Evolutionary conservation across 768 basidiomycete species (phyloP).

Genomic region (Lyophyllum shimeji): DNA sequence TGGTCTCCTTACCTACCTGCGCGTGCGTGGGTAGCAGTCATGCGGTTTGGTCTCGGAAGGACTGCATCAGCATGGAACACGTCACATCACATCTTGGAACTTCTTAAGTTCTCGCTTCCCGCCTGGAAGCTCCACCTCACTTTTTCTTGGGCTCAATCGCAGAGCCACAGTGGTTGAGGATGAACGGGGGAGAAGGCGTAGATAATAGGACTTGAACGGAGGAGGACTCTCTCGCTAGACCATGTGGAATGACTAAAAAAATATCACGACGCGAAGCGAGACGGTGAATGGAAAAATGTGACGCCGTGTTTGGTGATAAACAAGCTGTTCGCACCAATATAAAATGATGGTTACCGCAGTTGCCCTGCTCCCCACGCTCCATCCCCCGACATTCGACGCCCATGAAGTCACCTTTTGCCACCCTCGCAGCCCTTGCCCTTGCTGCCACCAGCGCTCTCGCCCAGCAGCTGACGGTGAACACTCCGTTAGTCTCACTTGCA

Average conservation of each 20-base stretch:
- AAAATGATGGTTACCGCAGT: conserved; percentile 19
- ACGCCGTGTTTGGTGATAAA: conserved; percentile 25
- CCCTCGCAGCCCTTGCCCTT: conserved; percentile 39
- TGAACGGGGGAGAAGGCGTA: not conserved
- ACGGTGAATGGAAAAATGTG: conserved; percentile 7
- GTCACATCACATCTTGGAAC: conserved; percentile 7
- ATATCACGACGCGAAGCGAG: not conserved
- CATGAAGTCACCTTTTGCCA: conserved; percentile 49
- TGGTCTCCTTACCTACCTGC: conserved; percentile 49
- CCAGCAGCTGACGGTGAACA: conserved; percentile 51
- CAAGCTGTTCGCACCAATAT: conserved; percentile 15
- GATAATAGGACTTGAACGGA: not conserved
- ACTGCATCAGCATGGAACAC: conserved; percentile 1
- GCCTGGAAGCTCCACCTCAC: not conserved
- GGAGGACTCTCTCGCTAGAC: not conserved
- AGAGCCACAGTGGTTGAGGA: not conserved
- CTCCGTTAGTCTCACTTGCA: conserved; percentile 55
- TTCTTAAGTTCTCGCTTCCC: conserved; percentile 1
- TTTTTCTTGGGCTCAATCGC: not conserved
- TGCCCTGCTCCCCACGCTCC: conserved; percentile 26
- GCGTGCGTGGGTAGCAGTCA: conserved; percentile 23
- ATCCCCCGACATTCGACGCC: conserved; percentile 24
- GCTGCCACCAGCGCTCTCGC: conserved; percentile 42
- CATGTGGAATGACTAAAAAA: not conserved
- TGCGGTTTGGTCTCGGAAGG: not conserved